Percentiles rank a stretch among this genome's conserved stretches.
Conservation (phyloP, 169 alveolate species). For the Babesia bovis region DNA sequence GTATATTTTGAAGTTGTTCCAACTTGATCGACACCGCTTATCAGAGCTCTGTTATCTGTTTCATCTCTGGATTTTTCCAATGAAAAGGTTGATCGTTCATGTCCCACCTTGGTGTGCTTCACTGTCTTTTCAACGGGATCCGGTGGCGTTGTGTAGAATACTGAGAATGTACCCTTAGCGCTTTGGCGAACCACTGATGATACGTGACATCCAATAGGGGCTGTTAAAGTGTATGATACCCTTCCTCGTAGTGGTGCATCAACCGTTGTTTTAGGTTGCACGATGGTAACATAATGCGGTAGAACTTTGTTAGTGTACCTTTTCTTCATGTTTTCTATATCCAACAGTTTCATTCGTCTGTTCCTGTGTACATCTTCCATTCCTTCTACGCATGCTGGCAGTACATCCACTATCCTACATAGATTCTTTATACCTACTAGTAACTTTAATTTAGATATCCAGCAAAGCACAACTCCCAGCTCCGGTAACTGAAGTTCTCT, state of each 20-base stretch:
- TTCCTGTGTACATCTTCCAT: neutral
- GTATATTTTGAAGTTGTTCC: neutral
- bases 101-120: neutral
- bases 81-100: neutral
- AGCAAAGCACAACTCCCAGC: conserved; percentile 7
- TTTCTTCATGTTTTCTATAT: neutral
- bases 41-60: neutral
- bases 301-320: neutral
- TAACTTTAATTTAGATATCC: conserved; percentile 1
- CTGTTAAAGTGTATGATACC: conserved; percentile 7
- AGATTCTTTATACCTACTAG: conserved; percentile 9
- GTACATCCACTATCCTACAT: neutral
- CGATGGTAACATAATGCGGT: neutral
- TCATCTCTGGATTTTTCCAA: too few species aligned
- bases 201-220: conserved; percentile 4
- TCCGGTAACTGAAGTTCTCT: neutral
- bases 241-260: conserved; percentile 2
- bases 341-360: conserved; percentile 5
- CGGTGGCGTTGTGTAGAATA: neutral
- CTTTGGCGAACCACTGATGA: conserved; percentile 5
- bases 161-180: neutral
- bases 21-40: neutral
- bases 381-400: neutral
- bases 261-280: neutral
- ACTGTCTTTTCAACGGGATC: neutral